Base-by-base conservation (phyloP, 805 yeast species). In the Lachancea sp. region DNA sequence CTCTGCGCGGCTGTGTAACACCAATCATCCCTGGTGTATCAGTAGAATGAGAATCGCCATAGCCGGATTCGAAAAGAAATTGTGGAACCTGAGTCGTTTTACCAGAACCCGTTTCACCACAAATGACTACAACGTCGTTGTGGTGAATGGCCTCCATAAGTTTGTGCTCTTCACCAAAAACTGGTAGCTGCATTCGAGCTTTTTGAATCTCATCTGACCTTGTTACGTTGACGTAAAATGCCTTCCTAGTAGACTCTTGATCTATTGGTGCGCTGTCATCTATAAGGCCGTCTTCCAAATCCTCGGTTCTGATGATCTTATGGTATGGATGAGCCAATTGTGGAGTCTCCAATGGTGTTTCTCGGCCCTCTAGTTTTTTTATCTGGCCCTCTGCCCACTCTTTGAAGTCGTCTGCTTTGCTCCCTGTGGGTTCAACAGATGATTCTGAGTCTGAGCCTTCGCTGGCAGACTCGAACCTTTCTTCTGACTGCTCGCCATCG, bases 101-200 rank as follows among this genome's bases (percentile, higher is more conserved):
- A 66, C 99, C 99, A 2, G 97, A 89, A 56, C 99, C 99, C 1
- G 99, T 93, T 57, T 90, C 98, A 72, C 99, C 99, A 69, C 97
- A 91, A 20, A 93, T 74, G 12, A 93, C 82, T 0, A 90, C 80
- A 49, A 91, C 84, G 57, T 90, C 96, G 58, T 91, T 85, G 57
- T 91, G 95, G 60, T 85, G 86, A 41, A 93, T 77, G 1, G 96
- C 95, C 62, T 93, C 99, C 97, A 93, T 88, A 41, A 93, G 85
- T 45, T 80, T 72, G 61, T 87, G 95, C 58, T 93, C 99, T 63
- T 88, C 95, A 6, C 82, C 82, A 50, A 78, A 85, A 0, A 93
- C 97, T 0, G 99, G 99, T 16, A 93, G 69, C 42, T 79, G 74
- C 66, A 80, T 70, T 50, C 99, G 72, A 27, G 72, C 72, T 17